These are phyloP conservation scores for Alternaria novae-zelandiae DNA, from an alignment of 2,329 filamentous ascomycete species.

Conservation along the genomic window DNA sequence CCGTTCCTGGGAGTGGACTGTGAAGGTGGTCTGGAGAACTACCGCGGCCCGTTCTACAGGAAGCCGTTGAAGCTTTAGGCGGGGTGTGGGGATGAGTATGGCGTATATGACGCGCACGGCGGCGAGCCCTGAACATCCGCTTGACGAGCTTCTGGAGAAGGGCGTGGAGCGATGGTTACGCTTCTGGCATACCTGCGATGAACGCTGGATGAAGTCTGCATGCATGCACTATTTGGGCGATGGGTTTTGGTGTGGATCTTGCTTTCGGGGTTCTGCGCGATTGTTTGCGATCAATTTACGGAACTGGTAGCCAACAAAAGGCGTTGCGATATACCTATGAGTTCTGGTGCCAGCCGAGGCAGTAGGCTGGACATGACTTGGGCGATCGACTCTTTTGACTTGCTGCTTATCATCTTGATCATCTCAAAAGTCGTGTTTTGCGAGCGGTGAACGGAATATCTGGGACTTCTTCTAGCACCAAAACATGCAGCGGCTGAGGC, in stretches of 20 bases:
- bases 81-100: background rate
- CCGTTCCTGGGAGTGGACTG: conserved; percentile 13
- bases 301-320: accelerated
- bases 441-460: no score
- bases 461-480: background rate
- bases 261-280: background rate
- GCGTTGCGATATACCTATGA: background rate
- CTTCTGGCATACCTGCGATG: background rate
- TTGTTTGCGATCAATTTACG: background rate
- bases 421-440: background rate
- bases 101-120: background rate
- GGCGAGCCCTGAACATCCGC: no score
- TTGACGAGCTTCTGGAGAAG: background rate
- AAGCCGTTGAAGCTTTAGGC: background rate
- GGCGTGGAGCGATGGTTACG: no score
- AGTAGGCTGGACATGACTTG: background rate
- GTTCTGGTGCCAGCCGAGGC: background rate
- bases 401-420: background rate
- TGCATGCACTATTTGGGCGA: background rate
- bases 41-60: conserved; percentile 8
- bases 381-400: background rate
- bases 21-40: background rate
- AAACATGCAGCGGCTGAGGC: background rate
- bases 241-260: accelerated
- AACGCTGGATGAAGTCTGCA: background rate